Base-by-base conservation (phyloP, 331 rosid species). In the Ulmus americana region DNA sequence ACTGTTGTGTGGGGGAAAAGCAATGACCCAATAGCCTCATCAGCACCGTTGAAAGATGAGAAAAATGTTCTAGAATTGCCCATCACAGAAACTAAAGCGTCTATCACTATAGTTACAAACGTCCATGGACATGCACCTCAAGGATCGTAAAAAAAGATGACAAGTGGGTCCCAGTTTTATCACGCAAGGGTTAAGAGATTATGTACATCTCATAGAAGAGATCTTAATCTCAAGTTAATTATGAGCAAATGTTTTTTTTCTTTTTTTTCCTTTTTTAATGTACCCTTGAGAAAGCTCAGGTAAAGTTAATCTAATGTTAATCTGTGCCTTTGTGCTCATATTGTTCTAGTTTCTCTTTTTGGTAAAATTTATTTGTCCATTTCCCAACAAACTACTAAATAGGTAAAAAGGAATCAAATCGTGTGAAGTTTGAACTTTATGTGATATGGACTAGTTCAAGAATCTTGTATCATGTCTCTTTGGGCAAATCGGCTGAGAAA, bases 1-100 rank as follows among this genome's bases (percentile, higher is more conserved):
- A 79, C 89, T 5, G 91, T 88, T 73, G 95, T 88, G 13, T 91
- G 97, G 96, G 97, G 92, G 0, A 88, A 91, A 72, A 86, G 95
- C 88, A 91, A 86, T 76, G 97, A 88, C 52, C 75, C 74, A 6
- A 6, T 44, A 14, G 64, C 39, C 64, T 64, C 74, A 60, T 67
- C 22, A 45, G 82, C 55, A 1, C 69, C 41, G 6, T 16, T 51
- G 28, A 39, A 44, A 47, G 74, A 74, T 63, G 84, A 73, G 55
- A 81, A 78, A 68, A 71, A 20, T 0, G 73, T 49, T 0, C 76
- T 74, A n/a, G 84, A 78, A 56, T 71, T 88, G 64, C 94, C 96
- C 14, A 73, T 86, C 15, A 81, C 80, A 22, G 63, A 59, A 55
- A 46, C 48, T 42, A 74, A 4, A 56, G 20, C 65, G 45, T n/a